Percentiles rank a stretch among this genome's conserved stretches.
Conservation (phyloP, 2,329 filamentous ascomycete genomes). For the Chalara sp. region DNA sequence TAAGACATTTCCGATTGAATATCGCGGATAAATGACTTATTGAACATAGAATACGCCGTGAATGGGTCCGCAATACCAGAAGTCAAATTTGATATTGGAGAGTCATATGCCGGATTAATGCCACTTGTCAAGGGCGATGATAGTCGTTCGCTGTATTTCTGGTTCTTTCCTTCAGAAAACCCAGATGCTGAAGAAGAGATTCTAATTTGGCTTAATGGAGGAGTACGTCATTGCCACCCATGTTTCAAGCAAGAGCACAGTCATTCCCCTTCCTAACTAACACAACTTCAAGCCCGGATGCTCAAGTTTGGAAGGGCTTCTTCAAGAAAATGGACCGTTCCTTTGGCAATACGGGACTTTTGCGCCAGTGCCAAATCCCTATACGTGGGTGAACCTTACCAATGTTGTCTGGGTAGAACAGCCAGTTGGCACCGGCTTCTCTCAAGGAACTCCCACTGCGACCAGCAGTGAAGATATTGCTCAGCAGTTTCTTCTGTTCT, state of each 20-base stretch:
- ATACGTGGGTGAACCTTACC: slow-evolving; percentile 32
- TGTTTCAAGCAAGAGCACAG: too few relatives aligned
- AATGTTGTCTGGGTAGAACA: slow-evolving; percentile 40
- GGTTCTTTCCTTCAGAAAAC: slow-evolving; percentile 44
- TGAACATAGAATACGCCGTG: neutral
- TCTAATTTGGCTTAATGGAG: slow-evolving; percentile 42
- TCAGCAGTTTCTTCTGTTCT: slow-evolving; percentile 41
- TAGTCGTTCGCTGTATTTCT: slow-evolving; percentile 38
- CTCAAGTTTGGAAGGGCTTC: slow-evolving; percentile 27
- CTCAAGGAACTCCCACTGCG: slow-evolving; percentile 15
- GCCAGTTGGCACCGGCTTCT: slow-evolving; percentile 31
- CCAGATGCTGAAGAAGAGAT: slow-evolving; percentile 36
- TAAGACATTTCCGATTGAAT: too few relatives aligned
- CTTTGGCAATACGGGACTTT: slow-evolving; percentile 24
- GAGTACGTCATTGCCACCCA: slow-evolving; percentile 29
- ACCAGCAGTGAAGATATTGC: slow-evolving; percentile 39
- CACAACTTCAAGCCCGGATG: slow-evolving; percentile 32
- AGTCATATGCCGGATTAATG: slow-evolving; percentile 31
- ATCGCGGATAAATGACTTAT: too few relatives aligned
- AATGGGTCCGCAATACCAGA: slow-evolving; percentile 8
- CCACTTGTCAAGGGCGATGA: slow-evolving; percentile 42
- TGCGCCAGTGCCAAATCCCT: slow-evolving; percentile 20
- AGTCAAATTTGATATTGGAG: slow-evolving; percentile 18
- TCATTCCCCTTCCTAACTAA: too few relatives aligned
- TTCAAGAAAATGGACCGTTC: slow-evolving; percentile 30